Evolutionary conservation across 345 rosid species (phyloP).

Genomic region (Passiflora organensis): DNA sequence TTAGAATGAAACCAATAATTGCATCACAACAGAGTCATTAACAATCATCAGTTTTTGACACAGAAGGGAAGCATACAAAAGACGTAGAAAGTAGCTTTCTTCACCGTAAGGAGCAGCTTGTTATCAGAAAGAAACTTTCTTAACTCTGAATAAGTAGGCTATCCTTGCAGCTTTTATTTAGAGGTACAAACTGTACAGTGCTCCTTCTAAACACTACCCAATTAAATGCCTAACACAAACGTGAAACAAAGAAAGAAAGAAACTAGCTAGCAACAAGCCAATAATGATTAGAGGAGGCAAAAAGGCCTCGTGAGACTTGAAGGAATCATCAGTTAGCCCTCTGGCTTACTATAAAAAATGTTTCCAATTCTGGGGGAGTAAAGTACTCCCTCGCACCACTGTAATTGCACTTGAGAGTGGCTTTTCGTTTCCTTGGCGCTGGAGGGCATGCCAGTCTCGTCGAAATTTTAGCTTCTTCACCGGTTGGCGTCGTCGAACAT

Average conservation of each 20-base stretch:
- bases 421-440: conserved; percentile 41
- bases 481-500: conserved; percentile 39
- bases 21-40: no score
- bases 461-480: conserved; percentile 32
- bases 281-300: no score
- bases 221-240: conserved; percentile 1
- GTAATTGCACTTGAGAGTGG: conserved; percentile 23
- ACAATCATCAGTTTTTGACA: no score
- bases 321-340: conserved; percentile 14
- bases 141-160: not conserved
- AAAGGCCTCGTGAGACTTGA: no score
- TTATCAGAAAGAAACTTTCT: not conserved
- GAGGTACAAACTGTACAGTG: conserved; percentile 6
- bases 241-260: not conserved
- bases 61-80: no score
- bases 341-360: conserved; percentile 29
- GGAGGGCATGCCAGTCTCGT: conserved; percentile 31
- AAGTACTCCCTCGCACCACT: conserved; percentile 34
- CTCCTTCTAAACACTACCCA: conserved; percentile 1
- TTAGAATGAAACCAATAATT: no score
- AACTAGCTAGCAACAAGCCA: not conserved
- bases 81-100: no score
- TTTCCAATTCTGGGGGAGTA: conserved; percentile 43
- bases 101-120: not conserved
- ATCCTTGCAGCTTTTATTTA: conserved; percentile 10